Evolutionary conservation across 768 basidiomycete genomes (phyloP).

Genomic region (Tricholoma furcatifolium): DNA sequence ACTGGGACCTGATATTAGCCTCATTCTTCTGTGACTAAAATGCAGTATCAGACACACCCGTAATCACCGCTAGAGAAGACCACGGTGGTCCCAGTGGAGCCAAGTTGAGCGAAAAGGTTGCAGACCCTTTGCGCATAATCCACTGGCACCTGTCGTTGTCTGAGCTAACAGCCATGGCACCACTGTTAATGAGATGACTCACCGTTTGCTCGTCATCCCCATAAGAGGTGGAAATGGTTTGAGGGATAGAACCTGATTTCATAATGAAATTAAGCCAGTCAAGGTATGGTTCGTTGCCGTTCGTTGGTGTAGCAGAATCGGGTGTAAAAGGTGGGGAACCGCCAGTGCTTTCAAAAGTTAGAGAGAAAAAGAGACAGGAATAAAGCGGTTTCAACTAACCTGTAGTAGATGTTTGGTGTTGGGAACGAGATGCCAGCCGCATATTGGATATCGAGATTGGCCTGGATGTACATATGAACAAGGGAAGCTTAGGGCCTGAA

Average conservation of each 20-base stretch:
- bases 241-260: conserved; percentile 43
- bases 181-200: background rate
- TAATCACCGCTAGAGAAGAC: conserved; percentile 65
- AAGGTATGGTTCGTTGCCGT: conserved; percentile 65
- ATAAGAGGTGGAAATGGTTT: conserved; percentile 61
- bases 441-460: conserved; percentile 73
- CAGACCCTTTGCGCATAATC: conserved; percentile 61
- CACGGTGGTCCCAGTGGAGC: conserved; percentile 52
- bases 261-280: conserved; percentile 61
- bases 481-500: background rate
- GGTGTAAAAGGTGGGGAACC: conserved; percentile 60
- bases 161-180: background rate
- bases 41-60: conserved; percentile 32
- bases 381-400: conserved; percentile 25
- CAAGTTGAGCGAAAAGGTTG: conserved; percentile 60
- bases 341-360: conserved; percentile 44
- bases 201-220: conserved; percentile 60
- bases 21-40: background rate
- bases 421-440: conserved; percentile 56
- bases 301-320: conserved; percentile 44
- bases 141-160: conserved; percentile 40
- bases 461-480: conserved; percentile 30
- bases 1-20: conserved; percentile 22
- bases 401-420: conserved; percentile 61
- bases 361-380: conserved; percentile 8